These are phyloP conservation scores for Boletus rubescentipes DNA, from an alignment of 768 basidiomycete genomes.

Conservation along the genomic window DNA sequence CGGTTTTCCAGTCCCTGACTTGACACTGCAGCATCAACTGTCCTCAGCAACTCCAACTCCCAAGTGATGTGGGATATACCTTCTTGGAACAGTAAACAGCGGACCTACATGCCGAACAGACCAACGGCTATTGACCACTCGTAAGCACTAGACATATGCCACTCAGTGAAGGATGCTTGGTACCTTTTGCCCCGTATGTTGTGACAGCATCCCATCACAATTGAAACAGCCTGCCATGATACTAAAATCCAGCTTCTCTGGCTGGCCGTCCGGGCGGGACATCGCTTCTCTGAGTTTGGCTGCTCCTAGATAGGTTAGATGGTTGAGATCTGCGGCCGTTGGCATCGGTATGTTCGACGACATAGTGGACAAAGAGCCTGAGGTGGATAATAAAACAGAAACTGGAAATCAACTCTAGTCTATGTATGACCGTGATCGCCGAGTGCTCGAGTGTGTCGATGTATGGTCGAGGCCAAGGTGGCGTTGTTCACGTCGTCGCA, in stretches of 20 bases:
- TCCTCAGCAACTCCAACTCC: background rate
- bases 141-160: background rate
- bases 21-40: constrained; percentile 31
- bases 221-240: constrained; percentile 23
- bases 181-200: constrained; percentile 21
- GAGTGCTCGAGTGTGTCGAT: background rate
- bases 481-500: too few species aligned
- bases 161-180: background rate
- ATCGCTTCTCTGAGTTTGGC: constrained; percentile 27
- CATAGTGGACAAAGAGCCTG: constrained; percentile 11
- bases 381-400: background rate
- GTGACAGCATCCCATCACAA: constrained; percentile 16
- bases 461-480: too few species aligned
- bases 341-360: constrained; percentile 20
- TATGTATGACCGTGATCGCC: background rate
- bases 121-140: constrained; percentile 17
- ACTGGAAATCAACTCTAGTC: background rate
- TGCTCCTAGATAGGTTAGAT: constrained; percentile 29
- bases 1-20: constrained; percentile 35
- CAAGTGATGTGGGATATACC: constrained; percentile 5
- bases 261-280: constrained; percentile 28
- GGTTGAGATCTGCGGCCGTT: constrained; percentile 27
- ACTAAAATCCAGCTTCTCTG: constrained; percentile 30
- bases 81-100: constrained; percentile 33
- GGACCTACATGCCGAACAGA: constrained; percentile 32